A percentile compares a stretch with the other conserved stretches of the same genome.
These are phyloP conservation scores for Fusarium sp. DNA, from an alignment of 2,329 filamentous ascomycete genomes.

Conservation along the genomic window DNA sequence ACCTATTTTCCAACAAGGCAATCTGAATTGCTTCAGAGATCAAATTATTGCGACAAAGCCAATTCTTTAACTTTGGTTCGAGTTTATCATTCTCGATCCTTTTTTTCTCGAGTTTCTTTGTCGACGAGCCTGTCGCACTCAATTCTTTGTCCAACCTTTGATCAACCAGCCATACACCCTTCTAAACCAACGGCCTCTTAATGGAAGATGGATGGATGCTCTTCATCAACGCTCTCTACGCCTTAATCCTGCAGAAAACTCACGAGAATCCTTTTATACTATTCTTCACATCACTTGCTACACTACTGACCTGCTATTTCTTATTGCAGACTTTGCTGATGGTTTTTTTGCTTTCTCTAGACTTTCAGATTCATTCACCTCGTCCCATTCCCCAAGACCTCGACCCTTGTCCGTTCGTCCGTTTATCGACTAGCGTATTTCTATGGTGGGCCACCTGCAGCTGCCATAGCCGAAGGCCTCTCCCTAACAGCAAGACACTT, in stretches of 20 bases:
- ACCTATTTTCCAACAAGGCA: constrained; percentile 24
- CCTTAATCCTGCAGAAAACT: not conserved
- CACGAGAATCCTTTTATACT: not conserved
- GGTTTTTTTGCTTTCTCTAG: constrained; percentile 25
- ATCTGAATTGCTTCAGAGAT: constrained; percentile 23
- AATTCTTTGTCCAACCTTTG: constrained; percentile 39
- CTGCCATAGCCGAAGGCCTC: constrained; percentile 32
- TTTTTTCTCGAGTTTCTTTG: constrained; percentile 22
- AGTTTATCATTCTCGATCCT: constrained; percentile 5
- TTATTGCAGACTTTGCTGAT: constrained; percentile 38
- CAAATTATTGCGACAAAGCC: constrained; percentile 26
- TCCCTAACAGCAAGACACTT: constrained; percentile 30
- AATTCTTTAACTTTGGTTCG: constrained; percentile 31
- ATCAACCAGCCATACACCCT: constrained; percentile 10
- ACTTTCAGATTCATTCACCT: constrained; percentile 37
- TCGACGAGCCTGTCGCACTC: constrained; percentile 18
- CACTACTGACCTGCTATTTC: not conserved
- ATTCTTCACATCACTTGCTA: not conserved
- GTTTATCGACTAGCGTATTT: constrained; percentile 36
- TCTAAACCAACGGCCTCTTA: constrained; percentile 3
- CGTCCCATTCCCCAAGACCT: constrained; percentile 19
- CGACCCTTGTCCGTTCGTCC: constrained; percentile 34
- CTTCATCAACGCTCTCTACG: constrained; percentile 15
- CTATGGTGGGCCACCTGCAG: constrained; percentile 36
- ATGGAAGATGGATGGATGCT: constrained; percentile 17